Base-by-base conservation (phyloP, 83 land plant genomes). In the Larix sibirica region DNA sequence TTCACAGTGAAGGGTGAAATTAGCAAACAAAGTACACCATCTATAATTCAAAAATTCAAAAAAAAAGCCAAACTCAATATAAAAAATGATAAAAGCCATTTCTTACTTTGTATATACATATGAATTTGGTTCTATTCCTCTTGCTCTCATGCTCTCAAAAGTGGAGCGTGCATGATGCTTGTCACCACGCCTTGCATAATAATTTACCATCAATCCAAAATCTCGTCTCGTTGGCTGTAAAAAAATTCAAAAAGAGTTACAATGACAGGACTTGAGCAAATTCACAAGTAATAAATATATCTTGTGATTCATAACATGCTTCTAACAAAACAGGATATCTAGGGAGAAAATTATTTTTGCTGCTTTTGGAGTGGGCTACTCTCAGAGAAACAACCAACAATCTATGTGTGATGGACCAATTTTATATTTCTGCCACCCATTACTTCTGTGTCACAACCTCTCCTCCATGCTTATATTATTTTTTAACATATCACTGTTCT, bases 141-240 rank as follows among this genome's bases (percentile, higher is more conserved):
- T 84, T 47, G 94, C 98, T 9, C 99, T 82, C 99, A 97, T 97
- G 38, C 83, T 92, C 82, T 97, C 99, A 83, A 97, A 97, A 18
- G 90, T 86, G 69, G 92, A 90, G 50, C 99, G 92, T 26, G 99
- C 99, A 82, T 91, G 94, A 90, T 97, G 96, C 88, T 95, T 94
- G 75, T 97, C 98, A 21, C 98, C 99, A 75, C 98, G 90, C 82
- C 90, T 94, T 58, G 94, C 98, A 88, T 95, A 97, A 83, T 89
- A 97, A 23, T 81, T 91, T 36, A 97, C 95, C 89, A 97, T 88
- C 89, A 97, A 85, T 2, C 96, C 93, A 87, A 85, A 95, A 81
- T 97, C 99, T 81, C 90, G 84, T 75, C 93, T 86, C 38, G 93
- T 91, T 80, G 99, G 99, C 99, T 96, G 90, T 36, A 62, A 82